Conservation (phyloP, 78 protist genomes). For the Emiliania huxleyi region DNA sequence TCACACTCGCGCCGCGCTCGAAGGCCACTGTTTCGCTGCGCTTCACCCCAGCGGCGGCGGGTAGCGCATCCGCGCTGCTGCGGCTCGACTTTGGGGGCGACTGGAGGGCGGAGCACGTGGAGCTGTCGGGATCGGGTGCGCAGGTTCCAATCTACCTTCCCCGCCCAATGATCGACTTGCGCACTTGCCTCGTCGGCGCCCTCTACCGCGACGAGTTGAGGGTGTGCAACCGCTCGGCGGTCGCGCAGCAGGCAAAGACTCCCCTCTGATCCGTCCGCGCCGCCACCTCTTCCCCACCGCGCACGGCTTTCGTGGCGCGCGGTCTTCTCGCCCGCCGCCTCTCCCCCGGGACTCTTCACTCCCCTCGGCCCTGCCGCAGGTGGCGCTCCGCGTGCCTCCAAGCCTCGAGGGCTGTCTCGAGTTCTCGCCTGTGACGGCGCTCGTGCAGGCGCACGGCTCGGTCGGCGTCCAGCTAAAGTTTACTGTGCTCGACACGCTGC, state of each 20-base stretch:
- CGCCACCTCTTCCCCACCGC: no score
- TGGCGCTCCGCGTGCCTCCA: not conserved
- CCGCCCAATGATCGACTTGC: slow-evolving; percentile 16
- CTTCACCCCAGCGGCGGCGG: not conserved
- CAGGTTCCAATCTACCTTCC: slow-evolving; percentile 36
- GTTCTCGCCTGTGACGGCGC: slow-evolving; percentile 27
- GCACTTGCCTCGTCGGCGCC: not conserved
- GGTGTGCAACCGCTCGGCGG: slow-evolving; percentile 14
- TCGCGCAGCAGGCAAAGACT: no score
- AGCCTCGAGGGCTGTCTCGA: not conserved
- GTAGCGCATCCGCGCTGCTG: not conserved
- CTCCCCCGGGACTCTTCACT: no score
- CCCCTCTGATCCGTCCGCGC: no score
- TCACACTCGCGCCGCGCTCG: not conserved
- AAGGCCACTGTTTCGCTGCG: not conserved
- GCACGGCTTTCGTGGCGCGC: no score
- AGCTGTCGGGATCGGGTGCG: not conserved
- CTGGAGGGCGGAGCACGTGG: not conserved
- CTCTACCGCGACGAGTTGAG: slow-evolving; percentile 49
- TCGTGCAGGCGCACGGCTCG: slow-evolving; percentile 35
- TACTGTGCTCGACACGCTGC: not conserved
- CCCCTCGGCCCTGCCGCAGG: no score
- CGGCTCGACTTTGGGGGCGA: not conserved
- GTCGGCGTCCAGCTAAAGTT: slow-evolving; percentile 12
- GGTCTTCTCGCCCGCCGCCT: no score